Percentiles rank a stretch among this genome's conserved stretches.
Evolutionary conservation across 768 basidiomycete genomes (phyloP).

Genomic region (Sporobolomyces phaffii): DNA sequence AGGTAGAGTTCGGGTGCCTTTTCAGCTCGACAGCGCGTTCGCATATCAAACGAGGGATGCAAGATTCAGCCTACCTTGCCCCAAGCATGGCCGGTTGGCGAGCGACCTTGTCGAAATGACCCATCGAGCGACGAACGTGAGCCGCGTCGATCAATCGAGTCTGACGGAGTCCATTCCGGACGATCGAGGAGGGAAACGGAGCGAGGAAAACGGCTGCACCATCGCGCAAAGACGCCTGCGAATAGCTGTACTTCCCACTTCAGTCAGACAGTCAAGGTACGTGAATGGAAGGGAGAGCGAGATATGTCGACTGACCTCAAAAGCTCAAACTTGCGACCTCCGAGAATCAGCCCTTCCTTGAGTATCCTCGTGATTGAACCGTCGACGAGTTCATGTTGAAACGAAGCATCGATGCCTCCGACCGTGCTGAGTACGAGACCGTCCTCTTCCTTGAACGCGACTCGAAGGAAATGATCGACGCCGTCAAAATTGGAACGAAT

Average conservation of each 20-base stretch:
- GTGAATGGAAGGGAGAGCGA: too few relatives aligned
- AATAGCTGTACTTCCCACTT: constrained; percentile 11
- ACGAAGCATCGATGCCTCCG: background rate
- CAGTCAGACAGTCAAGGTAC: too few relatives aligned
- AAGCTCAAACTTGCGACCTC: constrained; percentile 17
- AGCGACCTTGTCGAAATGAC: constrained; percentile 8
- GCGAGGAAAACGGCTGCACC: constrained; percentile 10
- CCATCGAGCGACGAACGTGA: background rate
- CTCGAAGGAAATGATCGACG: constrained; percentile 19
- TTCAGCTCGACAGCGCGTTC: too few relatives aligned
- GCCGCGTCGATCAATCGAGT: background rate
- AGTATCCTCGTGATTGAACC: background rate
- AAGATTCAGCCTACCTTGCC: constrained; percentile 1
- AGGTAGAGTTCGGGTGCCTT: background rate
- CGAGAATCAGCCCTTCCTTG: background rate
- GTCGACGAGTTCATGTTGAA: background rate
- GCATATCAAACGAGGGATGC: too few relatives aligned
- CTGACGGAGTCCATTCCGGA: background rate
- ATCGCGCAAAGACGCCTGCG: constrained; percentile 17
- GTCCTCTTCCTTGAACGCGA: constrained; percentile 31
- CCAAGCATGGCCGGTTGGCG: constrained; percentile 20
- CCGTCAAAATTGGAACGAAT: constrained; percentile 13
- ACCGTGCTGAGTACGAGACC: background rate
- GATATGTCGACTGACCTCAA: constrained; percentile 24
- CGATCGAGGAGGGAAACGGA: background rate